Base-by-base conservation (phyloP, 202 grass and related monocot species). In the Panicum virgatum region DNA sequence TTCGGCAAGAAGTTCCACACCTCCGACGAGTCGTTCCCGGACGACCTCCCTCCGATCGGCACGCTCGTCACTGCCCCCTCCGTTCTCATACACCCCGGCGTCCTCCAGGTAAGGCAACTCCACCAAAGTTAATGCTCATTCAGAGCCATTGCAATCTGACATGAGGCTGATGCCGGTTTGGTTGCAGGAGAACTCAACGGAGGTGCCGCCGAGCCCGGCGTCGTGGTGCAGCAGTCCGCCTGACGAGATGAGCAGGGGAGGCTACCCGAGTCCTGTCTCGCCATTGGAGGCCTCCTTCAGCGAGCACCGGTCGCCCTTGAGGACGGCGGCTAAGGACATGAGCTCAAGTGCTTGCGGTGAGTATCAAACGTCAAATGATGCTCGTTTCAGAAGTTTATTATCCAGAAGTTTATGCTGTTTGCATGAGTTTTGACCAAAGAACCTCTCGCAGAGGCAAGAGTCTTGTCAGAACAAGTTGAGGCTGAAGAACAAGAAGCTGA, bases 161-260 rank as follows among this genome's bases (percentile, higher is more conserved):
- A 77, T 62, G 22, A 37, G 1, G 27, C 30, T 44, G 69, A 73
- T 4, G 62, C 42, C 82, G 50, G 11, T 57, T 59, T 72, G 75
- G 8, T 81, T 67, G 80, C 93, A 96, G 96, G 96, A 96, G 80
- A 99, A 99, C 87, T 94, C 91, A 29, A 99, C 96, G 0, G 96
- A 99, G 89, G 93, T 99, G 47, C 96, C 96, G 1, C 96, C 96
- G 7, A 99, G 96, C 68, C 96, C 96, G 40, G 96, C 83, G 71
- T 99, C 96, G 11, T 79, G 92, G 85, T 96, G 89, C 85, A 99
- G 88, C 82, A 99, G 89, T 72, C 85, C 93, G 15, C 47, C 88
- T 12, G 93, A 96, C 62, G 96, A 99, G 50, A 96, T 87, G 72
- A 92, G 16, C 79, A 54, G 91, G 51, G 93, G 86, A 57, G 91